Evolutionary conservation across 2,329 filamentous ascomycete genomes (phyloP).

Genomic region (Aspergillus thermomutatus): DNA sequence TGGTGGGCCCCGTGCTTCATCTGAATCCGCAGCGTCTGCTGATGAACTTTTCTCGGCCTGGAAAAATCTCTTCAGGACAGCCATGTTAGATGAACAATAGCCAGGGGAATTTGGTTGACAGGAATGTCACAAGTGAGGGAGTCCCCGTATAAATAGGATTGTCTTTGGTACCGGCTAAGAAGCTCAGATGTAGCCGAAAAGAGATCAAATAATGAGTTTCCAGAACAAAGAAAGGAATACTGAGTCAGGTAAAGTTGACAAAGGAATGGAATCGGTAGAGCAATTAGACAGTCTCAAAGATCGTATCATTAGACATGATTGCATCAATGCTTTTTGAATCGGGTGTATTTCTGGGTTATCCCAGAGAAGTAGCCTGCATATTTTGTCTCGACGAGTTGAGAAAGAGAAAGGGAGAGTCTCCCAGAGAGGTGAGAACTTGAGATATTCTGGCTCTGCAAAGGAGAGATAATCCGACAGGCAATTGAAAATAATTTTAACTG

Average conservation of each 20-base stretch:
- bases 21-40: slow-evolving; percentile 10
- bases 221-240: not conserved
- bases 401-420: not conserved
- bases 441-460: not conserved
- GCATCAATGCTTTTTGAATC: not conserved
- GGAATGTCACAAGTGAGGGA: not conserved
- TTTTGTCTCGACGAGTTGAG: not conserved
- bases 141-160: not conserved
- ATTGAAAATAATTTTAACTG: not conserved
- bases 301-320: not conserved
- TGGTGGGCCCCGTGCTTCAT: slow-evolving; percentile 1
- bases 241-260: not conserved
- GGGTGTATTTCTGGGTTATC: not conserved
- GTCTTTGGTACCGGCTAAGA: not conserved
- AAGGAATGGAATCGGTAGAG: not conserved
- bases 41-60: slow-evolving; percentile 22
- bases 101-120: not conserved
- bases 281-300: not conserved
- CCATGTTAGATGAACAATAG: slow-evolving; percentile 24
- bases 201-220: not conserved
- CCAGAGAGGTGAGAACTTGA: not conserved
- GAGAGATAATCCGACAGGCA: not conserved
- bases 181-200: not conserved
- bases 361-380: not conserved
- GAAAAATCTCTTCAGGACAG: slow-evolving; percentile 34